Conservation (phyloP, 495 filamentous ascomycete genomes). For the Trypethelium eluteriae region DNA sequence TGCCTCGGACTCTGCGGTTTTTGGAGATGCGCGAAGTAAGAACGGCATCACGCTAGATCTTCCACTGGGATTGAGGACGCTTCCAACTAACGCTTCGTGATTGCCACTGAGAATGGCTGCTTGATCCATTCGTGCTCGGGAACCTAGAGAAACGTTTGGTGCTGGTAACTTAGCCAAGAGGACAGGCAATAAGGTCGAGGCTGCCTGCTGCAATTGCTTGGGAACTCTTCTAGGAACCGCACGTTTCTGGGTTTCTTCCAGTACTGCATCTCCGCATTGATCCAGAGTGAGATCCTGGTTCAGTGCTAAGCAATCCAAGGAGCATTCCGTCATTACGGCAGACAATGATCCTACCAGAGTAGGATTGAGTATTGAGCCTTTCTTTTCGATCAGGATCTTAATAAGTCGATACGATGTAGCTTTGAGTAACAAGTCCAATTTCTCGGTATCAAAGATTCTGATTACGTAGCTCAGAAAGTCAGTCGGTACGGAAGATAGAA, state of each 20-base stretch:
- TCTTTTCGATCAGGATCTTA: constrained; percentile 47
- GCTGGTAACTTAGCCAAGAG: constrained; percentile 51
- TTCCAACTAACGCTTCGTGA: constrained; percentile 65
- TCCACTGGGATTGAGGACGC: constrained; percentile 65
- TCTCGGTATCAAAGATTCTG: constrained; percentile 60
- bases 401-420: constrained; percentile 52
- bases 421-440: constrained; percentile 42
- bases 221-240: constrained; percentile 35
- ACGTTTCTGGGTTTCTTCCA: constrained; percentile 47
- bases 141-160: constrained; percentile 52
- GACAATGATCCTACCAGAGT: constrained; percentile 56
- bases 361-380: constrained; percentile 58
- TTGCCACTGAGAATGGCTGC: constrained; percentile 62
- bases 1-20: constrained; percentile 58
- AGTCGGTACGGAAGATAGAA: constrained; percentile 48
- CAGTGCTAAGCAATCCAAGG: constrained; percentile 33
- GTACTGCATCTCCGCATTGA: constrained; percentile 16
- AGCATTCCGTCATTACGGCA: constrained; percentile 18
- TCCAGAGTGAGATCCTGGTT: constrained; percentile 31
- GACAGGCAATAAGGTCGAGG: constrained; percentile 52
- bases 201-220: constrained; percentile 39
- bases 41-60: constrained; percentile 64
- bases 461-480: constrained; percentile 55
- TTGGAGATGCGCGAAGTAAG: constrained; percentile 52
- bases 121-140: constrained; percentile 66